Evolutionary conservation across 2,329 filamentous ascomycete species (phyloP).

Genomic region (Botrytis elliptica): DNA sequence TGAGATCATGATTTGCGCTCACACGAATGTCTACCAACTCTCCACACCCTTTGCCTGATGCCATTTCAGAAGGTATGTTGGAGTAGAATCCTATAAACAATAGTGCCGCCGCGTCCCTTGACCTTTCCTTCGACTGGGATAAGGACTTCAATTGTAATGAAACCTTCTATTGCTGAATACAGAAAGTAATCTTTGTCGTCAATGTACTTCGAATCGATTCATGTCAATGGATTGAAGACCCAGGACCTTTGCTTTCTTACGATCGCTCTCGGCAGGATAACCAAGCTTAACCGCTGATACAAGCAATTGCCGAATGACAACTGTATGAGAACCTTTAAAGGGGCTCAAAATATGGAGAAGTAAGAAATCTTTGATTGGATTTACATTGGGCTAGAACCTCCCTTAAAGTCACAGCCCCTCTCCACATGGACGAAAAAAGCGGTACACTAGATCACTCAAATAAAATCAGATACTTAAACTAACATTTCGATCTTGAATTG

Average conservation of each 20-base stretch:
- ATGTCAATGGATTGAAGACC: background rate
- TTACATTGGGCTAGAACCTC: background rate
- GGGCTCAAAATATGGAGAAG: background rate
- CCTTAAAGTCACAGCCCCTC: background rate
- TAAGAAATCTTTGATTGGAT: background rate
- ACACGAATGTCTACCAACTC: background rate
- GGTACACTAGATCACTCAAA: background rate
- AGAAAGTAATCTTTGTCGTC: background rate
- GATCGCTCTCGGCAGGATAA: background rate
- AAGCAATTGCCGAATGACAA: background rate
- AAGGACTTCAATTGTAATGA: background rate
- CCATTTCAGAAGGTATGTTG: background rate
- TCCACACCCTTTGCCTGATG: background rate
- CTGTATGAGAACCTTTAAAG: background rate
- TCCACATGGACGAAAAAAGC: background rate
- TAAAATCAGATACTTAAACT: background rate
- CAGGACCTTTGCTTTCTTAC: background rate
- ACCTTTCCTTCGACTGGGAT: background rate
- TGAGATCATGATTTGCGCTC: background rate
- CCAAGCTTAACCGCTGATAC: background rate
- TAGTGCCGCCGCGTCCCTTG: background rate
- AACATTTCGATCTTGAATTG: background rate
- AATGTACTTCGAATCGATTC: background rate
- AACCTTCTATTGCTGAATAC: background rate
- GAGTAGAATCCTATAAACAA: background rate